Base-by-base conservation (phyloP, 2,329 filamentous ascomycete species). In the Aspergillus pseudoterreus region DNA sequence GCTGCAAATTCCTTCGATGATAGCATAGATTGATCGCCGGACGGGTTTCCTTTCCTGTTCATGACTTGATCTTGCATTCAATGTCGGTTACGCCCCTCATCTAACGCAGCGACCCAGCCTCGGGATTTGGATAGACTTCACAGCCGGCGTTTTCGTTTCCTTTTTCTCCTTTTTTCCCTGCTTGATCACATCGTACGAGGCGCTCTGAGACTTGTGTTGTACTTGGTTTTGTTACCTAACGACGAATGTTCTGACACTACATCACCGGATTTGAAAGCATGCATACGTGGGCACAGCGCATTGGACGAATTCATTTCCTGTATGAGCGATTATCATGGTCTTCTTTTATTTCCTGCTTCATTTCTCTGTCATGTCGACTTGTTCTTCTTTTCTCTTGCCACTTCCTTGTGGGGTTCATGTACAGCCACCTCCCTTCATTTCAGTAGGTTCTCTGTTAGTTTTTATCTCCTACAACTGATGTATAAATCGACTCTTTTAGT, bases 1-100 rank as follows among this genome's bases (percentile, higher is more conserved):
- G 55, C 56, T 47, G 54, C 56, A 43, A 66, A 66, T 52, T 51
- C 55, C 17, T 48, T 69, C 30, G 61, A 68, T 43, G 63, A 67
- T 50, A 63, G 62, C 56, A 64, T 68, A 52, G 61, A 67, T 55
- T 69, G 45, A 45, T 30, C 8, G 24, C 19, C 15, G 35, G n/a
- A 11, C 27, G 27, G 27, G 27, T 9, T 30, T 30, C 27, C 8
- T 30, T n/a, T 6, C 17, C 17, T 22, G 11, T 22, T 51, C 15
- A 41, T 42, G 38, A 35, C 46, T 48, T 42, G 46, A 42, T 30
- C 47, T 42, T 43, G 49, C 55, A 43, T 53, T 38, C 44, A 44
- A 53, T 48, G 43, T 54, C 48, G 22, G 41, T 58, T 53, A 55
- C 45, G 50, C 48, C 53, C 30, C 56, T 49, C 45, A 59, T 58